phyloP scores from a whole-genome alignment of 495 filamentous ascomycete genomes.

The Aspergillus funiculosus region DNA sequence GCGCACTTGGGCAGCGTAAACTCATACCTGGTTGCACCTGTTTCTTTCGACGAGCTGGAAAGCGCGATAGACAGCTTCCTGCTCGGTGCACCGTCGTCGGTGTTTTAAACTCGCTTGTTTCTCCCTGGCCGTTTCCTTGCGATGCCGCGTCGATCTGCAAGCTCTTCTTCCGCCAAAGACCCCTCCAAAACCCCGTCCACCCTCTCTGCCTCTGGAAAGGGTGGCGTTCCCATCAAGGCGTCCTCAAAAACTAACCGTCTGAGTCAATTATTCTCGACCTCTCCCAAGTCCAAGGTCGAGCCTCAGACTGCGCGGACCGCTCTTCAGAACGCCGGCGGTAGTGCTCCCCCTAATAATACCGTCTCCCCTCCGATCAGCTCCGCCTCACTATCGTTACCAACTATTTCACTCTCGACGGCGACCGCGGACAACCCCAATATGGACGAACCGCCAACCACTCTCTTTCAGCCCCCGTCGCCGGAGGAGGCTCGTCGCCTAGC shows the following conservation, averaged over 20 bases:
- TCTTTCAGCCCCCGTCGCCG: constrained; percentile 87
- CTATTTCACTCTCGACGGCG: constrained; percentile 87
- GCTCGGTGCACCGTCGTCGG: constrained; percentile 10
- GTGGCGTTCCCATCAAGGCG: constrained; percentile 40
- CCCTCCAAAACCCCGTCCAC: constrained; percentile 40
- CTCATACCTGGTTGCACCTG: not conserved
- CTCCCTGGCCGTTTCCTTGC: constrained; percentile 35
- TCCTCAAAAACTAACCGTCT: constrained; percentile 62
- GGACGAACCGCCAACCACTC: constrained; percentile 69
- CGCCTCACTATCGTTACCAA: constrained; percentile 73
- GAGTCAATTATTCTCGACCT: constrained; percentile 52
- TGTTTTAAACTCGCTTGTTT: constrained; percentile 17
- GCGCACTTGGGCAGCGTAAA: not conserved
- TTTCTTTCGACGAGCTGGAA: constrained; percentile 4
- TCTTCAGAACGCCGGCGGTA: constrained; percentile 53
- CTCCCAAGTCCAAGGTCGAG: constrained; percentile 50
- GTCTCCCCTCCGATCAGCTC: constrained; percentile 62
- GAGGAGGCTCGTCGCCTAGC: constrained; percentile 71
- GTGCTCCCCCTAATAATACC: constrained; percentile 45
- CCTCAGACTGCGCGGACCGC: constrained; percentile 47
- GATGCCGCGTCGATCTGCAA: constrained; percentile 53
- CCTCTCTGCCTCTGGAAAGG: constrained; percentile 45
- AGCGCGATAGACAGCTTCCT: constrained; percentile 9
- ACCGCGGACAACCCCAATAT: constrained; percentile 69
- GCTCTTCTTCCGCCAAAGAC: constrained; percentile 43